Evolutionary conservation across 192 early-diverging fungal species (phyloP), one percentile per base, ranked within the genome.

Genomic region (Umbelopsis ramanniana): DNA sequence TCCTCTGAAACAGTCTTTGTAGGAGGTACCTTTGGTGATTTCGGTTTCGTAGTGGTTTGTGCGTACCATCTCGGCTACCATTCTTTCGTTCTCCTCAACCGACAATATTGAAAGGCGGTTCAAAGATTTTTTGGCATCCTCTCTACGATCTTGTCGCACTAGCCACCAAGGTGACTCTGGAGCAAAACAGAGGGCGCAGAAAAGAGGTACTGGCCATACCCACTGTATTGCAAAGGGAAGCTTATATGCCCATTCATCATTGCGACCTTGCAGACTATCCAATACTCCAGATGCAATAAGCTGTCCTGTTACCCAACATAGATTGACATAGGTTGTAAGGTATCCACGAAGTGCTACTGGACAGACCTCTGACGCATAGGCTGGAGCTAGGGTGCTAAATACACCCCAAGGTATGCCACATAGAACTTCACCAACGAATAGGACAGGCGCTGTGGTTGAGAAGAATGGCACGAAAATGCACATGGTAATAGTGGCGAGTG

Each of bases 81-180:
- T 17, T 19, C 37, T 63, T 38, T 63, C 57, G 24, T 63, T 29
- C 12, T 38, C 29, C 6, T 50, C 17, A 1, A n/a, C 1, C 6
- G 48, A 19, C 19, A 50, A 21, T 6, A 2, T 63, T 37, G 57
- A 26, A 15, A 63, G 57, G 14, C 37, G 26, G 1, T 6, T 2
- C 4, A 63, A 22, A 19, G 57, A 5, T 63, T 19, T 26, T 22
- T 63, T 38, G 12, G 57, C 57, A 19, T 63, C 57, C 8, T 26
- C 57, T 38, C 19, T 63, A 10, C 57, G 57, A 26, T 63, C 37
- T 63, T 26, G n/a, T 26, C 57, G 12, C 17, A 63, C 37, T 29
- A 63, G 57, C 57, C 57, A 63, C 57, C 57, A 63, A 2, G 57
- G 57, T 11, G 57, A 63, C 17, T 63, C 57, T 10, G 57, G 57